phyloP scores from a whole-genome alignment of 345 rosid species.

The Leavenworthia alabamica region DNA sequence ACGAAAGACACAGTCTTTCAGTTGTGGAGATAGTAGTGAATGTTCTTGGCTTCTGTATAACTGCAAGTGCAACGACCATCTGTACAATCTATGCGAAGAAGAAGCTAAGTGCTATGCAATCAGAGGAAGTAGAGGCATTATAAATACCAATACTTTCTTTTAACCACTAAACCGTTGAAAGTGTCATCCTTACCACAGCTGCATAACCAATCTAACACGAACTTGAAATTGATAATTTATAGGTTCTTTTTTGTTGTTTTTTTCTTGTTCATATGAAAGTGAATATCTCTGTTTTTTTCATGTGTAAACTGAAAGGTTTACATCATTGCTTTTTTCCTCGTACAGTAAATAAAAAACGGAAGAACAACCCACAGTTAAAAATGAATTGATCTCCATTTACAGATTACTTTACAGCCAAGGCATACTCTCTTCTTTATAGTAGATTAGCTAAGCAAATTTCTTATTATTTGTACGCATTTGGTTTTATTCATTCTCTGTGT shows the following conservation, averaged over 20 bases:
- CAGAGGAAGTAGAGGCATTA: constrained; percentile 49
- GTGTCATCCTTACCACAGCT: background rate
- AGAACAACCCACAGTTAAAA: too few species aligned
- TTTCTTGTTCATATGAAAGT: constrained; percentile 3
- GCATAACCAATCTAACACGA: constrained; percentile 24
- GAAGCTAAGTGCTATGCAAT: constrained; percentile 58
- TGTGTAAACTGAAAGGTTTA: too few species aligned
- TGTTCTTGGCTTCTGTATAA: constrained; percentile 61
- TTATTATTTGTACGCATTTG: too few species aligned
- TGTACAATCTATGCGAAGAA: constrained; percentile 77
- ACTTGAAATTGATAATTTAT: constrained; percentile 12
- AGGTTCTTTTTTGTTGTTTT: background rate
- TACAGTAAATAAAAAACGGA: too few species aligned
- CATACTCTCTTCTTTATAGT: constrained; percentile 13
- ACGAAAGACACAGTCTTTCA: constrained; percentile 48
- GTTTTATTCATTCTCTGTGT: too few species aligned
- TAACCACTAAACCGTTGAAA: too few species aligned
- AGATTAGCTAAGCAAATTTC: background rate
- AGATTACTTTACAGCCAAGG: constrained; percentile 32
- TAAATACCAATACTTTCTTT: constrained; percentile 26
- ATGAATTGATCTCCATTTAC: too few species aligned
- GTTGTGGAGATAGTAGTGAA: constrained; percentile 70
- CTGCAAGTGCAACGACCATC: constrained; percentile 63
- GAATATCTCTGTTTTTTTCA: background rate
- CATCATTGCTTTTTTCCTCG: too few species aligned